Base-by-base conservation (phyloP, 441 rosid genomes). In the Theobroma grandiflorum region DNA sequence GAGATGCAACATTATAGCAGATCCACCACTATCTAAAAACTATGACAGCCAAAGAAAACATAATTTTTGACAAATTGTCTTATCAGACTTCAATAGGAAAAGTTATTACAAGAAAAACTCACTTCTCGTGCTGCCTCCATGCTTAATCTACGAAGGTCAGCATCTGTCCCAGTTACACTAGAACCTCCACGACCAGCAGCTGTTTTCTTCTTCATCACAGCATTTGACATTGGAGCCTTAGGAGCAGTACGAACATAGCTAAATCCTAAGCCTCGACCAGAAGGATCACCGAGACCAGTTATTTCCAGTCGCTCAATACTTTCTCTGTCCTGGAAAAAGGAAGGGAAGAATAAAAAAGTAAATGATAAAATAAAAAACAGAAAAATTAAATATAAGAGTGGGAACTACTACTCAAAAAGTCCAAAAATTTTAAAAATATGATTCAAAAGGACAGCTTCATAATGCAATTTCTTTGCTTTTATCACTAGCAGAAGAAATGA, bases 81-180 rank as follows among this genome's bases (percentile, higher is more conserved):
- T 75, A 49, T 33, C 58, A 59, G 33, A 75, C 43, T 62, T 63
- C 58, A 33, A 62, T 47, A 45, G 15, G 11, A 37, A 33, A n/a
- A 69, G 37, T 31, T 49, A 59, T 33, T 57, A 47, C 43, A 81
- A 83, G 59, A 58, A 20, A 71, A 61, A 67, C 85, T 75, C 80
- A 97, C 99, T 96, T 95, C 99, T 78, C 99, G 90, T 81, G 99
- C 99, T 81, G 99, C 99, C 87, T 97, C 99, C 99, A 94, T 95
- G 89, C 98, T 97, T 85, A 97, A 85, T 86, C 99, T 91, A 62
- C 99, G 99, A 78, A 97, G 94, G 87, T 97, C 99, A 81, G 99
- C 99, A 93, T 97, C 99, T 69, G 99, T 95, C 76, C 99, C 99
- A 74, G 99, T 95, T 64, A 97, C 98, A 61, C 94, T 93, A 78